Evolutionary conservation across 2,329 filamentous ascomycete species (phyloP), one percentile per base, ranked within the genome.

Genomic region (Eurotiales sp.): DNA sequence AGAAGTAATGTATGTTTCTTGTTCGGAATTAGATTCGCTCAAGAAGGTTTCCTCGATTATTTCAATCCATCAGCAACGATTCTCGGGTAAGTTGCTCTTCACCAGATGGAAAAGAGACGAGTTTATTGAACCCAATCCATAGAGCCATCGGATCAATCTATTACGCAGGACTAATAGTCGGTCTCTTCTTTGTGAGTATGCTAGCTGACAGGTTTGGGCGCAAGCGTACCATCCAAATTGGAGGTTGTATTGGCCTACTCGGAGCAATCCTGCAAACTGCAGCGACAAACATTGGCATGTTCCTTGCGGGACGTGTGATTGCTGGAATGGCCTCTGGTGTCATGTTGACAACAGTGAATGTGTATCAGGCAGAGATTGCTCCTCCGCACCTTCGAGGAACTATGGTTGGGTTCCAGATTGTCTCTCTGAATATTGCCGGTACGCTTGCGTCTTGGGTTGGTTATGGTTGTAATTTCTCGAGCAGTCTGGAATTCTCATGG

Each of bases 1-100:
- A 54, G 71, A 70, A 36, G 72, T 71, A 40, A 68, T 61, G 58
- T 68, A 69, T 37, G 65, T 70, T 43, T 53, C 48, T n/a, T n/a
- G n/a, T 25, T 66, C 66, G 4, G 52, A 66, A 8, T 51, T 56
- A 19, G 60, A 66, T 21, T 57, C 69, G 43, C 67, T 67, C 10
- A 62, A 60, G 50, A 29, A 29, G 25, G 25, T 6, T 29, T 29
- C 11, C 25, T 29, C 25, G 11, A 29, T 29, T 29, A 29, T 11
- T 29, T 29, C 11, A 6, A 29, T 29, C 25, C 25, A 29, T 29
- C 25, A 7, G 25, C 25, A 11, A 29, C 6, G 11, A 29, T 29
- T 11, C 25, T 29, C 11, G 25, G 25, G 25, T 29, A 29, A 29
- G 25, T 29, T 11, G 11, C 6, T 29, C 25, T 11, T 11, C 25